Percentiles rank a stretch among this genome's conserved stretches.
phyloP scores from a whole-genome alignment of 2,329 filamentous ascomycete genomes.

The Claviceps pusilla region DNA sequence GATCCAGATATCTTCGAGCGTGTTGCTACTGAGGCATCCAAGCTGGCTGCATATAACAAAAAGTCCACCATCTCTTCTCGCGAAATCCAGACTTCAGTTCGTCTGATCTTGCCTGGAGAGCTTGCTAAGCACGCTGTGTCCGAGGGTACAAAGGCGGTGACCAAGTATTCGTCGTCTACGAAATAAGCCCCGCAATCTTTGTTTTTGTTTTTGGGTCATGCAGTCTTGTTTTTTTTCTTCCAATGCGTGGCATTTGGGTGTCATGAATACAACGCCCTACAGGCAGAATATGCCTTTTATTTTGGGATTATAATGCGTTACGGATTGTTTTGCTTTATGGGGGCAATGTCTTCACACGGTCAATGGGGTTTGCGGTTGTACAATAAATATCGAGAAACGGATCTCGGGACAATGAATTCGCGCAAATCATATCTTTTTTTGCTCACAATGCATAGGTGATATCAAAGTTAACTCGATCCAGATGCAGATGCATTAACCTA shows the following conservation, averaged over 20 bases:
- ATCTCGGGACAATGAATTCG: conserved; percentile 47
- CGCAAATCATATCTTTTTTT: conserved; percentile 33
- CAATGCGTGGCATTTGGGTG: conserved; percentile 41
- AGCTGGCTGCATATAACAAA: conserved; percentile 99
- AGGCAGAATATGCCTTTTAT: conserved; percentile 16
- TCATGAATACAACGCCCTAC: conserved; percentile 39
- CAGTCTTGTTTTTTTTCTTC: conserved; percentile 13
- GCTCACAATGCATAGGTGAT: not conserved
- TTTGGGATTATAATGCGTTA: conserved; percentile 56
- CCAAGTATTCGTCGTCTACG: conserved; percentile 99
- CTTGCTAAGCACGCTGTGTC: conserved; percentile 99
- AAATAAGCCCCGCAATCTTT: conserved; percentile 57
- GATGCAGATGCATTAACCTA: conserved; percentile 39
- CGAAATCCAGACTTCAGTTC: conserved; percentile 98
- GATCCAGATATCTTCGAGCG: conserved; percentile 89
- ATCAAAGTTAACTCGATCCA: not conserved
- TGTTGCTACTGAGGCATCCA: conserved; percentile 94
- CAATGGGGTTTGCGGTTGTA: conserved; percentile 58
- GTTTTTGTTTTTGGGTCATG: conserved; percentile 39
- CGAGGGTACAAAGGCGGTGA: conserved; percentile 98
- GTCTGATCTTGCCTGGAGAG: conserved; percentile 94
- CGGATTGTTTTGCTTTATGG: conserved; percentile 53
- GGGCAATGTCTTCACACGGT: conserved; percentile 56
- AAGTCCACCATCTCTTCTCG: conserved; percentile 99
- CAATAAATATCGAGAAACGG: conserved; percentile 53